Evolutionary conservation across 2,329 filamentous ascomycete species (phyloP), one percentile per base, ranked within the genome.

Genomic region (Colletotrichum sp.): DNA sequence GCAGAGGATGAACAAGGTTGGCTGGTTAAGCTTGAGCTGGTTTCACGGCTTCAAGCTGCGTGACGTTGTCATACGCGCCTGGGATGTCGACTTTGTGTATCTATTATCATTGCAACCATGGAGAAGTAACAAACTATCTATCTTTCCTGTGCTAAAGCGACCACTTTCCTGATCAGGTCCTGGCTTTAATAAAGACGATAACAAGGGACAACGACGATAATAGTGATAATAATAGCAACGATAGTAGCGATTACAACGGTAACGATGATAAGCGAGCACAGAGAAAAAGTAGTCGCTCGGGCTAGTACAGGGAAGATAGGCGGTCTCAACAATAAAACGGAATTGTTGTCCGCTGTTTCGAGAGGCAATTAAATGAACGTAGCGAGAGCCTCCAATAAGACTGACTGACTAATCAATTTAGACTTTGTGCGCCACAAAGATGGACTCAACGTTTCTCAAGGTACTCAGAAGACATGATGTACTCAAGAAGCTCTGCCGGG

Each of bases 271-370:
- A 43, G 36, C 3, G 1, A n/a, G 16, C 36, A n/a, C 64, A 10
- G 0, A 2, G 36, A 0, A 43, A 2, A 43, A 18, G 36, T n/a
- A 43, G 8, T 43, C 8, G 36, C 36, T n/a, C 16, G 6, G 34
- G 34, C 34, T 16, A 36, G 13, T 16, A 36, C 0, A 36, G 0
- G 34, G 4, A 18, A 18, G 18, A 18, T 18, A 38, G 1, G 36
- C 15, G 1, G 36, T 43, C 36, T 10, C 36, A 18, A 43, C 5
- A n/a, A n/a, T 6, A 18, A 43, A 43, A 1, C 8, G 1, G 16
- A 43, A 2, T 12, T 48, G 2, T 4, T 12, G 1, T 48, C 1
- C 18, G 3, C 38, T n/a, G 2, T 48, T 3, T 48, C 5, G 3
- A n/a, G 18, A n/a, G 18, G 0, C 38, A 43, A n/a, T 43, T 6